Evolutionary conservation across 2,329 filamentous ascomycete species (phyloP), one percentile per base, ranked within the genome.

Genomic region (Penicillium sp.): DNA sequence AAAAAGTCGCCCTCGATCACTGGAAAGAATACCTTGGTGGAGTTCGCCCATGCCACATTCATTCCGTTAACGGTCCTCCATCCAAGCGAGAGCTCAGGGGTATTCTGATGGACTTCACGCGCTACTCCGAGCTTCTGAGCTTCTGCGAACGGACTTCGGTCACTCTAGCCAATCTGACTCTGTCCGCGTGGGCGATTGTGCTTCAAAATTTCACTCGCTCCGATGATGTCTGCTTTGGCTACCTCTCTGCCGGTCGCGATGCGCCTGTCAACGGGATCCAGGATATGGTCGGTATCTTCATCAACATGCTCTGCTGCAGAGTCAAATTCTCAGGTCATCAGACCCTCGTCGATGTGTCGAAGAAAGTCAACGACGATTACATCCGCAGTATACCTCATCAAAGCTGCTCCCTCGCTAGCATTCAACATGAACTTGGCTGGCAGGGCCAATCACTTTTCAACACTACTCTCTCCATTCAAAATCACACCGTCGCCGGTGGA

Each of bases 241-340:
- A 77, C 48, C 66, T 76, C 4, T 73, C 73, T 8, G 75, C 77
- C 17, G 76, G 78, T 15, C 71, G 78, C 56, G 81, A 84, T 63
- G 72, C 79, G 14, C 78, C 79, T 2, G 69, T 84, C 8, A 68
- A 75, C 5, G 75, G 75, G 1, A 79, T 84, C 11, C 73, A 82
- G 50, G 74, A 78, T 28, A 78, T 78, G 20, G 77, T 83, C 45
- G 82, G 82, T 4, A 73, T 76, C 14, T 82, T 85, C 50, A 82
- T 86, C 59, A 84, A 84, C 55, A 84, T 85, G 78, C 75, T 86
- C 2, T 79, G 83, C 48, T 84, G 79, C 59, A 78, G 80, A 5
- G 73, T 84, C 4, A 73, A 57, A 63, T 82, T 68, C 57, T 71
- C 50, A 55, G 71, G 65, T 56, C 75, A 48, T 55, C 74, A 67